These are phyloP conservation scores for Amoeboaphelidium occidentale DNA, from an alignment of 371 early-diverging fungal species.

Conservation along the genomic window DNA sequence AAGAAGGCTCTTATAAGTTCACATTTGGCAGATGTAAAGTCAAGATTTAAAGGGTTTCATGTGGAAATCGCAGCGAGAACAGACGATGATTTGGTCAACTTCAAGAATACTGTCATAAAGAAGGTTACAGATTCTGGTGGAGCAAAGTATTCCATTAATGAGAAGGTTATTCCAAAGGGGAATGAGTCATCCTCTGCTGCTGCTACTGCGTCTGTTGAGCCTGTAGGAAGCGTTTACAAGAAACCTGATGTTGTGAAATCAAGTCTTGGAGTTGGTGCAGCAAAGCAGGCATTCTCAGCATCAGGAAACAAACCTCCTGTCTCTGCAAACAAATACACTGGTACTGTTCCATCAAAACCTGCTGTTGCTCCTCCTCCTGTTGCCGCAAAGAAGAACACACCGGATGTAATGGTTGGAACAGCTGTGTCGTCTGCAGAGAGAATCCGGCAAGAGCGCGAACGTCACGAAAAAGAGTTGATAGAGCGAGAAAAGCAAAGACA, in stretches of 20 bases:
- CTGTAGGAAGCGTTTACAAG: not conserved
- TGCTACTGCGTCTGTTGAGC: too few relatives aligned
- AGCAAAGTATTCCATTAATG: constrained; percentile 63
- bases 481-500: constrained; percentile 3
- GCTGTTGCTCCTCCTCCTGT: too few relatives aligned
- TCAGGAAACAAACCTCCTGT: too few relatives aligned
- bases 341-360: too few relatives aligned
- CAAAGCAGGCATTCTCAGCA: too few relatives aligned
- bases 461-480: constrained; percentile 11
- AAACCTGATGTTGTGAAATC: not conserved
- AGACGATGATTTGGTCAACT: constrained; percentile 60
- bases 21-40: constrained; percentile 49
- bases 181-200: too few relatives aligned
- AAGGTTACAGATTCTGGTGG: constrained; percentile 58
- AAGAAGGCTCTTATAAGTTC: constrained; percentile 66
- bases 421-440: not conserved
- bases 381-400: too few relatives aligned
- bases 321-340: too few relatives aligned
- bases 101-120: constrained; percentile 55
- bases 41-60: constrained; percentile 60
- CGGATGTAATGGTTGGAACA: too few relatives aligned
- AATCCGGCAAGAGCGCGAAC: constrained; percentile 9
- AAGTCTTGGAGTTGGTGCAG: not conserved
- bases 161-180: constrained; percentile 17
- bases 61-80: constrained; percentile 70